Conservation (phyloP, 345 rosid species). For the Diplotaxis tenuifolia region DNA sequence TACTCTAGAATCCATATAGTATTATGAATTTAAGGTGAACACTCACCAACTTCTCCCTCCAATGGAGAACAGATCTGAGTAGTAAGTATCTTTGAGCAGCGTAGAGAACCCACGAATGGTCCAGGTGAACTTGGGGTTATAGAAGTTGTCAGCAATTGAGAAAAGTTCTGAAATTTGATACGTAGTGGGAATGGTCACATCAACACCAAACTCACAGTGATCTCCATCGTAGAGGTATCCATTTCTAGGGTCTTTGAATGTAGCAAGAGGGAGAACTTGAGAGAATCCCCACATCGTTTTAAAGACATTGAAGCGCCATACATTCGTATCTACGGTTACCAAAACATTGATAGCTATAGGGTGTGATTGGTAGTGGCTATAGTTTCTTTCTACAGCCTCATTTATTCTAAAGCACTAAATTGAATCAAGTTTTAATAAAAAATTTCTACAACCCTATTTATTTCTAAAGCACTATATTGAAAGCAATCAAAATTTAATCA, state of each 20-base stretch:
- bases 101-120: neutral
- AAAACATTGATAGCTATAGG: neutral
- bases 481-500: no score
- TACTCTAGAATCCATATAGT: neutral
- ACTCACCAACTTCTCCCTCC: conserved; percentile 23
- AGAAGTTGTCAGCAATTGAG: neutral
- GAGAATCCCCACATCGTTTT: conserved; percentile 7
- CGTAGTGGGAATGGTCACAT: neutral
- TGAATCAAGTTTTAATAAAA: no score
- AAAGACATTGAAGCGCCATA: neutral
- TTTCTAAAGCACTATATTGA: no score
- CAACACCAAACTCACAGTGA: conserved; percentile 10
- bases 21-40: no score
- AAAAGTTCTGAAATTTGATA: conserved; percentile 13
- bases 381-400: neutral
- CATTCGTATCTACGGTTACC: neutral
- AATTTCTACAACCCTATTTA: no score
- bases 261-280: neutral
- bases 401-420: no score
- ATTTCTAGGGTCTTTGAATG: neutral
- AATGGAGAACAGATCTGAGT: neutral
- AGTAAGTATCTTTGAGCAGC: neutral
- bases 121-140: conserved; percentile 1
- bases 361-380: no score
- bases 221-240: conserved; percentile 8